A percentile compares a stretch with the other conserved stretches of the same genome.
These are phyloP conservation scores for Ramicandelaber brevisporus DNA, from an alignment of 192 early-diverging fungal genomes.

Conservation along the genomic window DNA sequence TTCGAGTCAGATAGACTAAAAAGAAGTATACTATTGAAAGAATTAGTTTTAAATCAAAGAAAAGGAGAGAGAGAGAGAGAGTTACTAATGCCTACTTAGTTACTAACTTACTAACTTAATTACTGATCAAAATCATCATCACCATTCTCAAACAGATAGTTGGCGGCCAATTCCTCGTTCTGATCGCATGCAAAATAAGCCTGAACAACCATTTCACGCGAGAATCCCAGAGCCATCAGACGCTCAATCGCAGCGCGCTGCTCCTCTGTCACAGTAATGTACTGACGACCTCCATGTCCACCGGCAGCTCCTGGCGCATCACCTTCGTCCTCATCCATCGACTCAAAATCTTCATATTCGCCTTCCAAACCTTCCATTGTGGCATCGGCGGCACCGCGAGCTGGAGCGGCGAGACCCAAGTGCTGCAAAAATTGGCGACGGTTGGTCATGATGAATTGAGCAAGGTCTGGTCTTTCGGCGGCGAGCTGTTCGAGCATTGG, in stretches of 20 bases:
- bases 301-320: no score
- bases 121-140: conserved; percentile 29
- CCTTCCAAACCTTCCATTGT: conserved; percentile 7
- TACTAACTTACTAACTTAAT: no score
- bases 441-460: conserved; percentile 50
- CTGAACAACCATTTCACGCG: conserved; percentile 54
- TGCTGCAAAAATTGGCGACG: conserved; percentile 55
- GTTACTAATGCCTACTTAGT: no score
- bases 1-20: no score
- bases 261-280: conserved; percentile 62
- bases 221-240: conserved; percentile 66
- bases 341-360: conserved; percentile 13
- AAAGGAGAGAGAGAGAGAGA: no score
- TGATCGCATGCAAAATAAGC: conserved; percentile 95
- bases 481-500: conserved; percentile 66
- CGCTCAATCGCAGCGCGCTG: conserved; percentile 72
- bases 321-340: conserved; percentile 23
- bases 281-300: no score
- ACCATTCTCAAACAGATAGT: conserved; percentile 74
- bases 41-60: no score
- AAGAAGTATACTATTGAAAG: no score
- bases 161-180: conserved; percentile 91
- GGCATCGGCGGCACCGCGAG: conserved; percentile 7
- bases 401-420: no score
- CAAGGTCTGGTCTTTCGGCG: conserved; percentile 57